A percentile compares a stretch with the other conserved stretches of the same genome.
phyloP scores from a whole-genome alignment of 2,329 filamentous ascomycete species.

The Xylariales sp. region DNA sequence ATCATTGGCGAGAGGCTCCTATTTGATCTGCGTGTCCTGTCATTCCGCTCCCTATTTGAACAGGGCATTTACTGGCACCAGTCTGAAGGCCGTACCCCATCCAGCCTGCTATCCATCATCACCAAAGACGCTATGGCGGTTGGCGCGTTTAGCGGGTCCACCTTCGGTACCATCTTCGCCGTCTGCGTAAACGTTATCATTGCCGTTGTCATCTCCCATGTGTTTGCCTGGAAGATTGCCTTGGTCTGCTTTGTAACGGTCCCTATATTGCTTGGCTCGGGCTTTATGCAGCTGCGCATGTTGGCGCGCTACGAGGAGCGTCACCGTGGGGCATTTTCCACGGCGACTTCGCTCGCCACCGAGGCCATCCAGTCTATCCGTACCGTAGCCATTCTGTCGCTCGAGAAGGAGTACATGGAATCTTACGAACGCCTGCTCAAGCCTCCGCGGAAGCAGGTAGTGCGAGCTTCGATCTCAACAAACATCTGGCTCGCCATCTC shows the following conservation, averaged over 20 bases:
- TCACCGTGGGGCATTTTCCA: constrained; percentile 62
- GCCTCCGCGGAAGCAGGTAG: constrained; percentile 37
- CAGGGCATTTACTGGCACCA: constrained; percentile 58
- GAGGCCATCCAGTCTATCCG: constrained; percentile 70
- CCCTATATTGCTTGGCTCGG: constrained; percentile 42
- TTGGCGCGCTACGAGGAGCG: constrained; percentile 30
- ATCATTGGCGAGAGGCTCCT: constrained; percentile 52
- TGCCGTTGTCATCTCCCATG: constrained; percentile 61
- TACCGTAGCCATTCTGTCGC: constrained; percentile 64
- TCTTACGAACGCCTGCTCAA: constrained; percentile 34
- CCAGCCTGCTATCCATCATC: constrained; percentile 46
- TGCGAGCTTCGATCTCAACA: constrained; percentile 26
- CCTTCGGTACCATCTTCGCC: constrained; percentile 45
- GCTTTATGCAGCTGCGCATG: constrained; percentile 31
- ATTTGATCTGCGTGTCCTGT: constrained; percentile 49
- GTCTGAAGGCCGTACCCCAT: constrained; percentile 43
- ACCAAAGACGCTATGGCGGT: constrained; percentile 51
- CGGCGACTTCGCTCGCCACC: constrained; percentile 68
- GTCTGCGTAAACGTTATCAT: constrained; percentile 62
- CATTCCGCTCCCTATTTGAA: constrained; percentile 50
- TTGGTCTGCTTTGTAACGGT: constrained; percentile 61
- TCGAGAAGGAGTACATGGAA: constrained; percentile 50
- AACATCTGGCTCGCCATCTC: constrained; percentile 44
- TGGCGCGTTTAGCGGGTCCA: constrained; percentile 51
- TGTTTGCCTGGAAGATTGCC: constrained; percentile 72